Conservation (phyloP, 768 basidiomycete species). For the Macrolepiota albuminosa region DNA sequence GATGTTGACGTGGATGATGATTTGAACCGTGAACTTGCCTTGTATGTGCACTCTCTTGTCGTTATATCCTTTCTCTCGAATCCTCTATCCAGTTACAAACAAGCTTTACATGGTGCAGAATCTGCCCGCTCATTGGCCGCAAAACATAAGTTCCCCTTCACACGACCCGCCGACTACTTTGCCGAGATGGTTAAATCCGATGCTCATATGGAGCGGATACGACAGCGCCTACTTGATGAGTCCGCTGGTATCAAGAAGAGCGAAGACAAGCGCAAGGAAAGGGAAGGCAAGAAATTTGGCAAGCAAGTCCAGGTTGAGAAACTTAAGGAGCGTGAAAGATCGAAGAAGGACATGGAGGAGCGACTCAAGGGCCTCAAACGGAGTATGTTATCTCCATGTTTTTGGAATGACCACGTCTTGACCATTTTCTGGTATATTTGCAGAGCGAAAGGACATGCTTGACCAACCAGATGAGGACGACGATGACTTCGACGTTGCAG, state of each 20-base stretch:
- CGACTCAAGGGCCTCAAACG: slow-evolving; percentile 82
- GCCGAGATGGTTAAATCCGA: slow-evolving; percentile 99
- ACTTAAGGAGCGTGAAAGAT: slow-evolving; percentile 80
- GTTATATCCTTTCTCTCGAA: not conserved
- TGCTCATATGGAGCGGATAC: slow-evolving; percentile 95
- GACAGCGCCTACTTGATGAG: slow-evolving; percentile 87
- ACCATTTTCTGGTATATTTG: not conserved
- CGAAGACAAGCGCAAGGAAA: slow-evolving; percentile 86
- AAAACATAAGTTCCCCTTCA: slow-evolving; percentile 79
- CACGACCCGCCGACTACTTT: slow-evolving; percentile 90
- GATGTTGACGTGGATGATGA: slow-evolving; percentile 82
- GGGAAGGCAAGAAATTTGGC: slow-evolving; percentile 96
- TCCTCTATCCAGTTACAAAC: slow-evolving; percentile 72
- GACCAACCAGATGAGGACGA: slow-evolving; percentile 58
- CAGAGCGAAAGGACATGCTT: slow-evolving; percentile 83
- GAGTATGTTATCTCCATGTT: slow-evolving; percentile 50
- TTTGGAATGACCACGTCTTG: not conserved
- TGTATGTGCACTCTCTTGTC: slow-evolving; percentile 51
- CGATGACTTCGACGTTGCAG: slow-evolving; percentile 81
- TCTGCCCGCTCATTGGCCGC: slow-evolving; percentile 72
- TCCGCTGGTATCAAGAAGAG: slow-evolving; percentile 82
- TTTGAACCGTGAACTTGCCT: slow-evolving; percentile 90
- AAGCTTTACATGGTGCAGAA: slow-evolving; percentile 83
- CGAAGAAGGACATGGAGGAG: slow-evolving; percentile 92
- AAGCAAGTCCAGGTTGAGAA: slow-evolving; percentile 97